A percentile compares a stretch with the other conserved stretches of the same genome.
phyloP scores from a whole-genome alignment of 305 asterid species.

The Salvia sclarea region DNA sequence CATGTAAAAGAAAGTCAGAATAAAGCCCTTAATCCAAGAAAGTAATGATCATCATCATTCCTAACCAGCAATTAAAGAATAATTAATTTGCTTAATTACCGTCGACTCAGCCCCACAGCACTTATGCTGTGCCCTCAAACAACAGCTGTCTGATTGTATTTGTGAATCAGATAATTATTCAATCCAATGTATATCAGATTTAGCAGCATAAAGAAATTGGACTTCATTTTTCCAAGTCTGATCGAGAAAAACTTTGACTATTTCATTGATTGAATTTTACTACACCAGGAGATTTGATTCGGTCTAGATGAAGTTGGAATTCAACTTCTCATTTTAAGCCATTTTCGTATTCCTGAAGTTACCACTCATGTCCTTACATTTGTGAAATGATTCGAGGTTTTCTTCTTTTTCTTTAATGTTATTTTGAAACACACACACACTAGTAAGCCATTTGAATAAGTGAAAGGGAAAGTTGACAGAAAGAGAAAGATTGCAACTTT shows the following conservation, averaged over 20 bases:
- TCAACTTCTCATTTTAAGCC: background rate
- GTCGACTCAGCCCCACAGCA: conserved; percentile 31
- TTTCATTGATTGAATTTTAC: background rate
- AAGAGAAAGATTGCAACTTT: conserved; percentile 43
- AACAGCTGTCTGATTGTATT: conserved; percentile 30
- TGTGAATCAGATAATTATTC: conserved; percentile 19
- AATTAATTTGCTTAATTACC: conserved; percentile 10
- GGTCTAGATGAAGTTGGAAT: background rate
- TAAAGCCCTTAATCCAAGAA: conserved; percentile 38
- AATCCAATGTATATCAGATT: conserved; percentile 24
- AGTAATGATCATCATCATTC: conserved; percentile 50
- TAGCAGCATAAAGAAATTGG: conserved; percentile 11
- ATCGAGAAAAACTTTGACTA: background rate
- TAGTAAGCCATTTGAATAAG: conserved; percentile 28
- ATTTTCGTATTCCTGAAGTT: background rate
- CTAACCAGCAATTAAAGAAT: conserved; percentile 33
- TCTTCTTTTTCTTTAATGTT: background rate
- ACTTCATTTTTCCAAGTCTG: background rate
- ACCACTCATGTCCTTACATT: background rate
- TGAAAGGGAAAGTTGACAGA: conserved; percentile 36
- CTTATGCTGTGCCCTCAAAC: conserved; percentile 29
- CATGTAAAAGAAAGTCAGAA: conserved; percentile 32
- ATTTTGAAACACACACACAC: background rate
- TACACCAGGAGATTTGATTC: background rate
- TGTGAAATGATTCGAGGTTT: conserved; percentile 4